Evolutionary conservation across 2,329 filamentous ascomycete species (phyloP).

Genomic region (Clonostachys chloroleuca): DNA sequence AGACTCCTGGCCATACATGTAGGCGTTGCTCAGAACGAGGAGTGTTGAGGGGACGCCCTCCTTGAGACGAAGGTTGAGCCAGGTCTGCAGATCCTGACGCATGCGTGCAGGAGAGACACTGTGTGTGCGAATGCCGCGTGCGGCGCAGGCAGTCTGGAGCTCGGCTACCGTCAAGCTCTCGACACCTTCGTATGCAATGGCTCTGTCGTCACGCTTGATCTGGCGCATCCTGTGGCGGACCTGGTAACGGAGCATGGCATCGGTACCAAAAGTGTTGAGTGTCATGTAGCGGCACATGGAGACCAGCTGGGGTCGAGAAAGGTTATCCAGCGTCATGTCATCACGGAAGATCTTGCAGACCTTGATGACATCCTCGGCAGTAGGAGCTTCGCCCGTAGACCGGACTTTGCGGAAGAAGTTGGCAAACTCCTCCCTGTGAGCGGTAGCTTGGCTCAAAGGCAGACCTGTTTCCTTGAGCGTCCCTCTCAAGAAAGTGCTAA

Average conservation of each 20-base stretch:
- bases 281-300: slow-evolving; percentile 99
- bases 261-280: slow-evolving; percentile 92
- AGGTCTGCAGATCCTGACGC: slow-evolving; percentile 85
- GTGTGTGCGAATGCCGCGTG: slow-evolving; percentile 87
- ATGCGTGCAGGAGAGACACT: slow-evolving; percentile 85
- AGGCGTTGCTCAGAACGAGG: slow-evolving; percentile 92
- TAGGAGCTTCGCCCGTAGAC: slow-evolving; percentile 85
- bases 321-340: slow-evolving; percentile 92
- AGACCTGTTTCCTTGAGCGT: slow-evolving; percentile 92
- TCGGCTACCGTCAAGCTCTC: slow-evolving; percentile 91
- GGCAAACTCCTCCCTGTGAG: slow-evolving; percentile 89
- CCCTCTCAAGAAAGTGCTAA: slow-evolving; percentile 82
- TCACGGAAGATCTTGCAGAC: slow-evolving; percentile 99
- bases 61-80: slow-evolving; percentile 89
- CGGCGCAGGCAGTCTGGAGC: slow-evolving; percentile 86
- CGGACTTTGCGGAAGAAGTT: slow-evolving; percentile 97
- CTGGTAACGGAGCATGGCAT: slow-evolving; percentile 96
- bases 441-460: slow-evolving; percentile 76
- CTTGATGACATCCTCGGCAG: slow-evolving; percentile 88
- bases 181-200: slow-evolving; percentile 90
- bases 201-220: slow-evolving; percentile 96
- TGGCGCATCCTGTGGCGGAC: slow-evolving; percentile 97
- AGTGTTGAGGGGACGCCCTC: slow-evolving; percentile 96
- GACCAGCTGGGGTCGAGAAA: slow-evolving; percentile 91
- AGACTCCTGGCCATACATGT: slow-evolving; percentile 89